These are phyloP conservation scores for Paraphoma sp. DNA, from an alignment of 2,329 filamentous ascomycete species.

Conservation along the genomic window DNA sequence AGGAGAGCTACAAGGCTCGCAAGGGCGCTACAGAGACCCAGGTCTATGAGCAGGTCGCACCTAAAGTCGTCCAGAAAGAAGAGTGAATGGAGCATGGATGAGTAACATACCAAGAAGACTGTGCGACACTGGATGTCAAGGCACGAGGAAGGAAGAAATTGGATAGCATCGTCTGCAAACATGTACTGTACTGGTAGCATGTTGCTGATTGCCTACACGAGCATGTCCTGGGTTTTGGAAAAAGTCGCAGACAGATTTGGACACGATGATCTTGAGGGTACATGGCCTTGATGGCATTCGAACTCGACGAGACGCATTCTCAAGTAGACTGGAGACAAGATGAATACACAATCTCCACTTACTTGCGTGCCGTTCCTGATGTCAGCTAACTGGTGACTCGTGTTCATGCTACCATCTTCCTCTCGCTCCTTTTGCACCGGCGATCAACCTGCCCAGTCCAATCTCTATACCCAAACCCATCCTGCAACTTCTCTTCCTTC, in stretches of 20 bases:
- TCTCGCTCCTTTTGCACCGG: background rate
- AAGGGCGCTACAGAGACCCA: background rate
- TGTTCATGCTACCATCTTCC: background rate
- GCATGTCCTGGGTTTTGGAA: background rate
- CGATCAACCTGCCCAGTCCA: background rate
- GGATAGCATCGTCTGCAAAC: too few relatives aligned
- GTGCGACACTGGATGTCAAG: too few relatives aligned
- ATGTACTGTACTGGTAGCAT: background rate
- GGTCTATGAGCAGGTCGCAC: background rate
- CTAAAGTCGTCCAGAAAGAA: background rate
- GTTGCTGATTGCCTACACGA: background rate
- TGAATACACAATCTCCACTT: background rate
- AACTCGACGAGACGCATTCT: background rate
- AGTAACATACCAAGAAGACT: too few relatives aligned
- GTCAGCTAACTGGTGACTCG: too few relatives aligned
- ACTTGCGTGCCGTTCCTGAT: background rate
- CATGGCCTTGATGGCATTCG: background rate
- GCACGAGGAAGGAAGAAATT: too few relatives aligned
- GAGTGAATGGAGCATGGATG: background rate
- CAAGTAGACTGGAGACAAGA: background rate
- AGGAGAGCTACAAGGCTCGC: constrained; percentile 9
- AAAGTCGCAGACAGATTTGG: background rate
- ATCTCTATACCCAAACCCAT: background rate
- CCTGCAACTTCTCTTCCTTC: background rate
- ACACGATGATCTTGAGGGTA: background rate